Percentiles rank a stretch among this genome's conserved stretches.
These are phyloP conservation scores for Ustanciosporium gigantosporum DNA, from an alignment of 1,284 basidiomycete genomes.

Conservation along the genomic window DNA sequence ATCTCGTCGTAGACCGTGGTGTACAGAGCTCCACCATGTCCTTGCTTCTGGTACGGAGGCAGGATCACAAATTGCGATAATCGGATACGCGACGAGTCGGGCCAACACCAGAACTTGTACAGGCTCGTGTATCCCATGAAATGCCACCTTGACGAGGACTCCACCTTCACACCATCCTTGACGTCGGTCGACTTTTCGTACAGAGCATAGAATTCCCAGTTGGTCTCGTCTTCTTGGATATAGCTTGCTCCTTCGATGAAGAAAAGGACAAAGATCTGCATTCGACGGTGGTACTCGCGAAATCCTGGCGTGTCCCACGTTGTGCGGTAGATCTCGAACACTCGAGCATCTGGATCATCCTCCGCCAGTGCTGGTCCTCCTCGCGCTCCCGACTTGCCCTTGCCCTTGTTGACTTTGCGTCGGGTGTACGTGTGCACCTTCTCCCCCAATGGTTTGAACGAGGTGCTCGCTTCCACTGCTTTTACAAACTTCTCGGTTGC, in stretches of 20 bases:
- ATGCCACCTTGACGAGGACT: too few species aligned
- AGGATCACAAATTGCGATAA: conserved; percentile 87
- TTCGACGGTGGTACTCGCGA: conserved; percentile 85
- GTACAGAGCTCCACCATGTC: conserved; percentile 76
- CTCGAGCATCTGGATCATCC: conserved; percentile 34
- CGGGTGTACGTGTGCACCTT: conserved; percentile 77
- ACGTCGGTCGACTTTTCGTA: conserved; percentile 34
- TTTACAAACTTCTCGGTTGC: not conserved
- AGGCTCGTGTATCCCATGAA: conserved; percentile 62
- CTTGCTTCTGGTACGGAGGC: conserved; percentile 84
- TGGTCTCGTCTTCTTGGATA: conserved; percentile 68
- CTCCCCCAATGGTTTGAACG: conserved; percentile 77
- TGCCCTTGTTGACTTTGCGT: conserved; percentile 26
- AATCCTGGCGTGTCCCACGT: conserved; percentile 88
- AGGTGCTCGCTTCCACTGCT: conserved; percentile 61
- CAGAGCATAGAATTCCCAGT: conserved; percentile 63
- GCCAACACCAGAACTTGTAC: conserved; percentile 53
- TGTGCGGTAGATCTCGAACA: conserved; percentile 59
- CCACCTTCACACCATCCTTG: conserved; percentile 67
- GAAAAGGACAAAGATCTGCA: conserved; percentile 90
- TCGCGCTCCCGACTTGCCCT: conserved; percentile 67
- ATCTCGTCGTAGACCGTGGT: conserved; percentile 80
- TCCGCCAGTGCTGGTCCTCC: conserved; percentile 48
- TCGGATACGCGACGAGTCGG: conserved; percentile 29
- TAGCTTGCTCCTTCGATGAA: conserved; percentile 86